phyloP scores from a whole-genome alignment of 805 yeast species.

The Kluyveromyces aestuarii region DNA sequence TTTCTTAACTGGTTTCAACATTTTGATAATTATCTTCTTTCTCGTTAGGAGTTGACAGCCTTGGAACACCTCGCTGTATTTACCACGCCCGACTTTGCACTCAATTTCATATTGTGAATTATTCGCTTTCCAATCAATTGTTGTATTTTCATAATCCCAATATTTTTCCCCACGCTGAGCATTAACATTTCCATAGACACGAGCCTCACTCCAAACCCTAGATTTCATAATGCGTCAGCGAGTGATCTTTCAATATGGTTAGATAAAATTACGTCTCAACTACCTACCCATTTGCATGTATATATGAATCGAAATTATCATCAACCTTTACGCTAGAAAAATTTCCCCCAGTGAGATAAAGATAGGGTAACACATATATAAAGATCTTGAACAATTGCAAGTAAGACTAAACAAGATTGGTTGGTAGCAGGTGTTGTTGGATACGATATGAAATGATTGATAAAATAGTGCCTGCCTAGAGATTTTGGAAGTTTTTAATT shows the following conservation, averaged over 20 bases:
- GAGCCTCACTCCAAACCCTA: constrained; percentile 37
- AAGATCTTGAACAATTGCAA: not conserved
- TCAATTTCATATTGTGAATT: constrained; percentile 63
- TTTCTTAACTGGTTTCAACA: constrained; percentile 84
- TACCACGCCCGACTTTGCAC: constrained; percentile 83
- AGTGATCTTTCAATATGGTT: not conserved
- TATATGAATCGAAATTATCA: not conserved
- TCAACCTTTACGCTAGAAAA: not conserved
- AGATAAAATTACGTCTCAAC: not conserved
- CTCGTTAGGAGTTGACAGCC: constrained; percentile 64
- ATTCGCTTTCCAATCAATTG: constrained; percentile 52
- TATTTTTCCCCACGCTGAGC: constrained; percentile 57
- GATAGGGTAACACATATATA: not conserved
- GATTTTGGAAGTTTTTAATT: constrained; percentile 29
- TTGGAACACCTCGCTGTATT: constrained; percentile 89
- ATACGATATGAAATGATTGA: not conserved
- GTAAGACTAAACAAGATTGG: no score
- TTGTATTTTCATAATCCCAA: constrained; percentile 76
- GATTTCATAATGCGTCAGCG: constrained; percentile 18
- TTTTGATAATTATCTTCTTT: constrained; percentile 71
- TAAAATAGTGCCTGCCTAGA: constrained; percentile 6
- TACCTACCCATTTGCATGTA: not conserved
- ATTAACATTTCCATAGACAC: constrained; percentile 73
- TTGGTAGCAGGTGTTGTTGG: not conserved
- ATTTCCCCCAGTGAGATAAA: not conserved